Base-by-base conservation (phyloP, 306 rosid species). In the Cucumis hystrix region DNA sequence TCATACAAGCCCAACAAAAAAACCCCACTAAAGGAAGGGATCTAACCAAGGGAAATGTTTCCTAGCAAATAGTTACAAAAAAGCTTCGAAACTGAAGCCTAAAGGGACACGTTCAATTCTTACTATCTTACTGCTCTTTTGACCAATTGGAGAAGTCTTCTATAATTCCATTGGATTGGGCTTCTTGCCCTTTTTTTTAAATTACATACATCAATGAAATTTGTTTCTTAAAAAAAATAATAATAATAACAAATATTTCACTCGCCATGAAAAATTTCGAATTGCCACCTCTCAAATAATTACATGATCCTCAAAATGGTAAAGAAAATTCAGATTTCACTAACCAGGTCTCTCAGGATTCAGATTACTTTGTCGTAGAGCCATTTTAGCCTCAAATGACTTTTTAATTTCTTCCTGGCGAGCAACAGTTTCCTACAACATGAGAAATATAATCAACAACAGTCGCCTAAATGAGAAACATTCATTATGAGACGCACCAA, bases 321-420 rank as follows among this genome's bases (percentile, higher is more conserved):
- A 43, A 37, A 18, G 80, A 63, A 15, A 70, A 28, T 43, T 66
- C 66, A 84, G 15, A 70, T 21, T 43, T 66, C 66, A 84, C 97
- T 81, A 77, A 96, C 99, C 98, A 78, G 99, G 99, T 84, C 99
- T 88, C 76, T 91, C 99, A 7, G 97, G 97, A 84, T 91, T 96
- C 89, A 91, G 84, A 92, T 96, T 96, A 89, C 88, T 87, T 52
- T 86, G 97, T 15, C 99, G 98, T 76, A 92, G 89, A 77, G 89
- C 84, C 89, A 91, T 82, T 84, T 92, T 96, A 40, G 96, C 88
- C 85, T 92, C 96, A n/a, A 92, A 71, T 21, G 98, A 89, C 79
- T 89, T 95, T 79, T 90, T 92, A 21, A 95, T 77, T 84, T 95
- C 99, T 87, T 92, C 98, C 49, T 86, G 96, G 73, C 94, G 97